Base-by-base conservation (phyloP, 441 rosid genomes). In the Bocquillonia castaneifolia region DNA sequence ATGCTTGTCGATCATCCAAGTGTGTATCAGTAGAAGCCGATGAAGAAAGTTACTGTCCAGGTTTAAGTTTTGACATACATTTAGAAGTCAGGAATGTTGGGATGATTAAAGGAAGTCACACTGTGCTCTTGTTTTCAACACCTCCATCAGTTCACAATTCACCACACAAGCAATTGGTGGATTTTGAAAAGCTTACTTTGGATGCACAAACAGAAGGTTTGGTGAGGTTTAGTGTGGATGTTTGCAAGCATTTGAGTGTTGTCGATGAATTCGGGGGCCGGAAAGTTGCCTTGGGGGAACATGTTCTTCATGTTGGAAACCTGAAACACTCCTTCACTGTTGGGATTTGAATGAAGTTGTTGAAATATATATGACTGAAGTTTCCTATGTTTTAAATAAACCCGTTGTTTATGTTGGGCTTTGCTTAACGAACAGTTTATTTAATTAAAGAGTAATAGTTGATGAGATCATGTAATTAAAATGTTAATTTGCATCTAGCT, bases 81-180 rank as follows among this genome's bases (percentile, higher is more conserved):
- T 15, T 91, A 42, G 77, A 71, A 32, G 90, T 92, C 4, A 72
- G 48, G 28, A 92, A 94, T 76, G 26, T 2, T 18, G 97, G 90
- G 23, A 60, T 23, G 18, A 72, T 65, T 56, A 78, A 82, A 25
- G 89, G 92, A 45, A 72, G 86, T 69, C 98, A 92, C 56, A 83
- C 94, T 1, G 92, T 94, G 47, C 86, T 94, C 66, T 32, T 92
- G 67, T 94, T 83, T 74, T 81, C 86, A 5, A 77, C 80, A 45
- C 96, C 98, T 3, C 98, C 98, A 31, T 72, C 80, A 2, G 81
- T 94, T 45, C 94, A 90, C 48, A 84, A 84, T 40, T 73, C 97
- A 0, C 93, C 98, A 1, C 77, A 52, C 69, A 94, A 90, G 75
- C 96, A 92, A 54, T 65, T 92, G 58, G 39, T 94, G 68, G 88